Base-by-base conservation (phyloP, 1,284 basidiomycete species). In the Vanrija humicola region DNA sequence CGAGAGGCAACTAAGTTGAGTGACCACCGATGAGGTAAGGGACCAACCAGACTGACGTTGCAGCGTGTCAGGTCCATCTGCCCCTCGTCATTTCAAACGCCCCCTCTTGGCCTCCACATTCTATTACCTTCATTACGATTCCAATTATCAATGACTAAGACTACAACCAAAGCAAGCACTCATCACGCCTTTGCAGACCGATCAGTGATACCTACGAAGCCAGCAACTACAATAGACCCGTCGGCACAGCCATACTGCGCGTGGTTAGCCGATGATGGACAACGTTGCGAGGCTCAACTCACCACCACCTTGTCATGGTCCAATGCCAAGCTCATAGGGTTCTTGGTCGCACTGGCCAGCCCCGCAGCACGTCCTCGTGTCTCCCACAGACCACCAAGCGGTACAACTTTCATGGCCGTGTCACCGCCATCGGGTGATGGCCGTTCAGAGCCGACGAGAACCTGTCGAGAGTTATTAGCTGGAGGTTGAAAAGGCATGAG, bases 261-360 rank as follows among this genome's bases (percentile, higher is more conserved):
- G 8, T 5, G 55, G 56, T 61, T 38, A 61, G 59, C 40, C 6
- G 5, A 0, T 7, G 10, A 9, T 6, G 3, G 6, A 14, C 12
- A 14, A 5, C 14, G 9, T 26, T 1, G 6, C 3, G 7, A 15
- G n/a, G 23, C 6, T 14, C 5, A 5, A 59, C 72, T 64, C 52
- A 72, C 70, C 14, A 68, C 65, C 18, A 74, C 44, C 54, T 68
- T 69, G 43, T 73, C 69, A 16, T 67, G 55, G 55, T 74, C 70
- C 18, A 72, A 43, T 0, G 62, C 69, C 19, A 74, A 42, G 46
- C 65, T 67, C 68, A 69, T 69, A 8, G 70, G 72, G 43, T 72
- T 69, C 61, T 69, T 72, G 19, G 49, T 64, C 0, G 67, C 54
- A 0, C 58, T 64, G 19, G 64, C 60, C 16, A 74, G 59, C 0